Evolutionary conservation across 2,329 filamentous ascomycete genomes (phyloP).

Genomic region (Nigrospora sphaerica): DNA sequence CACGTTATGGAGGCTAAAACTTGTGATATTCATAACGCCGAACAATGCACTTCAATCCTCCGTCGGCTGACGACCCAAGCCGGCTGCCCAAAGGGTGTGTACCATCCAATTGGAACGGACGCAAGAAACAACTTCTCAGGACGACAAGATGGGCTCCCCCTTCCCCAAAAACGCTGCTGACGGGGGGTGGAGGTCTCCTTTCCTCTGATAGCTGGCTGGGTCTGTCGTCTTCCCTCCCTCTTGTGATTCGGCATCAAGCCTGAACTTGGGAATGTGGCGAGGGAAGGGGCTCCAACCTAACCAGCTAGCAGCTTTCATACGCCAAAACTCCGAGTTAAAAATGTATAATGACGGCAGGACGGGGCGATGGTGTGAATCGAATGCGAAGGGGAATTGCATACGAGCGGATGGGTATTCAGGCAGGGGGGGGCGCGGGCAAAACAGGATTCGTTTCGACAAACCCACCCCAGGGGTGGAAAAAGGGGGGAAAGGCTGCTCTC

Average conservation of each 20-base stretch:
- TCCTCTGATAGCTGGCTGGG: not conserved
- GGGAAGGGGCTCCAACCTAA: not conserved
- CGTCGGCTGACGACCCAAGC: too few species aligned
- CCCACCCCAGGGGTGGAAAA: not conserved
- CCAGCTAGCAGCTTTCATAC: not conserved
- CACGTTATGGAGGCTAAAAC: too few species aligned
- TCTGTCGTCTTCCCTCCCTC: not conserved
- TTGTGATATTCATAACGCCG: too few species aligned
- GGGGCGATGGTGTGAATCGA: not conserved
- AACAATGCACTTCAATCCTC: too few species aligned
- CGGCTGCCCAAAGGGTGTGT: too few species aligned
- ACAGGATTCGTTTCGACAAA: not conserved
- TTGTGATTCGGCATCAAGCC: conserved; percentile 1
- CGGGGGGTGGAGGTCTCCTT: not conserved
- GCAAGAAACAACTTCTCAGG: too few species aligned
- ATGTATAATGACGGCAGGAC: not conserved
- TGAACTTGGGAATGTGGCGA: not conserved
- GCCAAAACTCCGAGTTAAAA: conserved; percentile 3
- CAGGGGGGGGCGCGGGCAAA: not conserved
- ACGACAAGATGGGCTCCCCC: too few species aligned
- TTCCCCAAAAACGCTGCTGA: too few species aligned
- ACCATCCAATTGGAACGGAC: too few species aligned
- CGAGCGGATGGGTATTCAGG: not conserved
- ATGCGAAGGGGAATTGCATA: not conserved
- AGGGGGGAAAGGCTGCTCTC: not conserved